A percentile compares a stretch with the other conserved stretches of the same genome.
phyloP scores from a whole-genome alignment of 2,329 filamentous ascomycete genomes.

The Drechslera avenae region DNA sequence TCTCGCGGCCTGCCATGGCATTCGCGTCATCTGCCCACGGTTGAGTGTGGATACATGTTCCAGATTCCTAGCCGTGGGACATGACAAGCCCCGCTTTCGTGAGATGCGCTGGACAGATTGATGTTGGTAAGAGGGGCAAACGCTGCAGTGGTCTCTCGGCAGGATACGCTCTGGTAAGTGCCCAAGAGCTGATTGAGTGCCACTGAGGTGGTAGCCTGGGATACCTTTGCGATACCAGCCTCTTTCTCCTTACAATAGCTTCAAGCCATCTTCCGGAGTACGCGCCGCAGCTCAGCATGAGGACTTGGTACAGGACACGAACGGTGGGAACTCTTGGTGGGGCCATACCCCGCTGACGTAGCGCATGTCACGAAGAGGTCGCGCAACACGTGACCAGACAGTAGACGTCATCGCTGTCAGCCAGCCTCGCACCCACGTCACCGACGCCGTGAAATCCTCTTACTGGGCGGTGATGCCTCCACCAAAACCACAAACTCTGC shows the following conservation, averaged over 20 bases:
- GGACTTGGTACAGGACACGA: not conserved
- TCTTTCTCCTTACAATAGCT: not conserved
- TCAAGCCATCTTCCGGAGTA: not conserved
- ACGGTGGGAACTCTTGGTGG: not conserved
- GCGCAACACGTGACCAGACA: constrained; percentile 21
- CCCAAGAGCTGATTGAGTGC: no score
- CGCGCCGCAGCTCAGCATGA: not conserved
- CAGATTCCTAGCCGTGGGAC: constrained; percentile 1
- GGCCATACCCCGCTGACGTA: constrained; percentile 22
- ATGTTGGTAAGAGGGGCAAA: constrained; percentile 3
- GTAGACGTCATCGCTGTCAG: constrained; percentile 11
- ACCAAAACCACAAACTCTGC: not conserved
- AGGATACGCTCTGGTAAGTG: no score
- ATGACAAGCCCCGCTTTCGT: constrained; percentile 16
- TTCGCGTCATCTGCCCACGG: constrained; percentile 28
- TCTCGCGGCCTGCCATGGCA: constrained; percentile 27
- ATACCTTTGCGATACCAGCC: not conserved
- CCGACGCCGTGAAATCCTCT: not conserved
- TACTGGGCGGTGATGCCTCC: not conserved
- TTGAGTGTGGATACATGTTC: constrained; percentile 13
- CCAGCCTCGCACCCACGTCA: not conserved
- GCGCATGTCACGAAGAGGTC: constrained; percentile 20
- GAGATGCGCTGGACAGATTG: constrained; percentile 2
- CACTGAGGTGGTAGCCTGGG: not conserved
- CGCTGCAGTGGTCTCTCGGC: not conserved